phyloP scores from a whole-genome alignment of 2,329 filamentous ascomycete species.

The Mariannaea sp. region DNA sequence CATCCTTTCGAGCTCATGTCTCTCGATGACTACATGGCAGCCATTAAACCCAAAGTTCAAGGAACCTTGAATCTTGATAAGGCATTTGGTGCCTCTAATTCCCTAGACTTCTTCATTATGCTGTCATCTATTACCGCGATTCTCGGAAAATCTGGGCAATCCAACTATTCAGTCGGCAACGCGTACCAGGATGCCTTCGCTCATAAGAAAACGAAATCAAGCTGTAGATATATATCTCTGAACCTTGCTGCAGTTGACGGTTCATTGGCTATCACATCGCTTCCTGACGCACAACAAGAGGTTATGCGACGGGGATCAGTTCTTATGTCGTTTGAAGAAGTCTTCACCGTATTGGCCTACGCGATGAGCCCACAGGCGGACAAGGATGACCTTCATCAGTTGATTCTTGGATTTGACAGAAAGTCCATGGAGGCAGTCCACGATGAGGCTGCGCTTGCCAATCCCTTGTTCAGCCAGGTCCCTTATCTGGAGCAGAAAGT shows the following conservation, averaged over 20 bases:
- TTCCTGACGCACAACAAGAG: constrained; percentile 17
- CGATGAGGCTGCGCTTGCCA: constrained; percentile 16
- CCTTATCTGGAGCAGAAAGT: constrained; percentile 10
- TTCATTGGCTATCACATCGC: constrained; percentile 17
- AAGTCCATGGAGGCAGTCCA: constrained; percentile 19
- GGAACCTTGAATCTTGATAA: constrained; percentile 21
- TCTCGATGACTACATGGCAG: constrained; percentile 14
- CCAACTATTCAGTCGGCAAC: constrained; percentile 11
- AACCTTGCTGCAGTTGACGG: constrained; percentile 19
- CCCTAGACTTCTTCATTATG: constrained; percentile 27
- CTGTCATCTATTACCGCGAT: constrained; percentile 22
- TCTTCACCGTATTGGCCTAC: constrained; percentile 16
- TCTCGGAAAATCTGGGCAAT: constrained; percentile 12
- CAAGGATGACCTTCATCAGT: constrained; percentile 5
- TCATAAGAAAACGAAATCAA: constrained; percentile 8
- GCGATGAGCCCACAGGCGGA: constrained; percentile 14
- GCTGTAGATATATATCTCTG: constrained; percentile 18
- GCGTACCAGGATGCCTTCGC: constrained; percentile 22
- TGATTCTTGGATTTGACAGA: constrained; percentile 21
- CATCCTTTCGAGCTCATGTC: constrained; percentile 21
- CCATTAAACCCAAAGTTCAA: constrained; percentile 22
- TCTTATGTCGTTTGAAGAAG: constrained; percentile 21
- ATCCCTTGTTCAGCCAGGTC: constrained; percentile 20
- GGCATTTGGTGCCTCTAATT: constrained; percentile 9
- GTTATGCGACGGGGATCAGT: constrained; percentile 15